Base-by-base conservation (phyloP, 495 filamentous ascomycete genomes). In the Schizothecium vesticola region DNA sequence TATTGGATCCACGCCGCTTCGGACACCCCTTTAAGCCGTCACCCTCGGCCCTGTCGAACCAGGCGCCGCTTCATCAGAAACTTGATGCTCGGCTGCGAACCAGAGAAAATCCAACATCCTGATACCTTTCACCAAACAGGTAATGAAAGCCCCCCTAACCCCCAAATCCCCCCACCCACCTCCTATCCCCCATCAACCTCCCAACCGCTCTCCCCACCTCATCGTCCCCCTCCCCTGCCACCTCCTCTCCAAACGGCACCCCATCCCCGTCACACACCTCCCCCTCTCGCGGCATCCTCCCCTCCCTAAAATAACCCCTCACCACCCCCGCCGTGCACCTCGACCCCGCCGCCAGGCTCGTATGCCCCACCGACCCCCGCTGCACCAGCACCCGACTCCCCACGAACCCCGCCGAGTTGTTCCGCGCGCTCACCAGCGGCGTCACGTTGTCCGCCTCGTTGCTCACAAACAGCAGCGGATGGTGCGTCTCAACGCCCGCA, bases 371-470 rank as follows among this genome's bases (percentile, higher is more conserved):
- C 22, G 80, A 81, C 51, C 43, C 43, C 43, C 87, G 80, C 74
- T 88, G 85, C n/a, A 82, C 76, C 60, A 89, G 67, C n/a, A 87
- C 75, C 6, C 78, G 80, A 4, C 85, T 84, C 12, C 85, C 85
- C 12, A 74, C 73, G 68, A 88, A 89, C 0, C 77, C 76, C 16
- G 73, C 73, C 2, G 81, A 76, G 78, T 87, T 87, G 43, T 80
- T 82, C 21, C 75, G 70, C 3, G 85, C 87, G 59, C 79, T 83
- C 16, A 78, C 63, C 6, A 85, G 67, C 3, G 87, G 87, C 11
- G 86, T 82, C 2, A 88, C 81, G 16, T 87, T 87, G 67, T 90
- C 87, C 6, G 80, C 83, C 8, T 79, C 80, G 55, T 87, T 89
- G 31, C 79, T 81, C 6, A 89, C 71, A 61, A 84, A 84, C 23